These are phyloP conservation scores for Lepiota brunneoincarnata DNA, from an alignment of 768 basidiomycete species.

Conservation along the genomic window DNA sequence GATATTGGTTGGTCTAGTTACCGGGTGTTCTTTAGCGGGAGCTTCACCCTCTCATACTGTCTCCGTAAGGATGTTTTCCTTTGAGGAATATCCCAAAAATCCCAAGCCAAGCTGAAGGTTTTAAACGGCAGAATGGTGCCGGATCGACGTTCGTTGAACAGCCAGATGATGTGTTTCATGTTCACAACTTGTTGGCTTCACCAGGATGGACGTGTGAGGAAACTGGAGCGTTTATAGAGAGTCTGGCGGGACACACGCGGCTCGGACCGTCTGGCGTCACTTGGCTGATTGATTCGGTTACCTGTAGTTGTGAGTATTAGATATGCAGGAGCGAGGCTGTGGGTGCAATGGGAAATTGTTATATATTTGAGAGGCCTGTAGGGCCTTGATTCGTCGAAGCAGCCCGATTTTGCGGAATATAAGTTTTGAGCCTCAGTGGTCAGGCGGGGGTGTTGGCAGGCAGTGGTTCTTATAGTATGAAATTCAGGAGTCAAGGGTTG, in stretches of 20 bases:
- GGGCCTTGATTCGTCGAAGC: too few species aligned
- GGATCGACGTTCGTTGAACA: not conserved
- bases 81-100: not conserved
- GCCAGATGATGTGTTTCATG: not conserved
- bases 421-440: too few species aligned
- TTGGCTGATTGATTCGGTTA: not conserved
- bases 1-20: not conserved
- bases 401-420: too few species aligned
- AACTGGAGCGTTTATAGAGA: not conserved
- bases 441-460: too few species aligned
- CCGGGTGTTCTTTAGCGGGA: not conserved
- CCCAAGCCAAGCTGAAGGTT: not conserved
- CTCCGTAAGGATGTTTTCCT: not conserved
- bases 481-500: too few species aligned
- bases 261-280: not conserved
- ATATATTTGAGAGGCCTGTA: too few species aligned
- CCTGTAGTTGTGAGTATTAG: not conserved
- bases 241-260: not conserved
- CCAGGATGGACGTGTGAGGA: not conserved
- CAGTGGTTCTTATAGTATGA: too few species aligned
- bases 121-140: not conserved
- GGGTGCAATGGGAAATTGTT: too few species aligned
- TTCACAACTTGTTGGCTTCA: not conserved
- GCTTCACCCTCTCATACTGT: not conserved
- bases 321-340: too few species aligned